Evolutionary conservation across 441 rosid species (phyloP).

Genomic region (Adansonia rubrostipa): DNA sequence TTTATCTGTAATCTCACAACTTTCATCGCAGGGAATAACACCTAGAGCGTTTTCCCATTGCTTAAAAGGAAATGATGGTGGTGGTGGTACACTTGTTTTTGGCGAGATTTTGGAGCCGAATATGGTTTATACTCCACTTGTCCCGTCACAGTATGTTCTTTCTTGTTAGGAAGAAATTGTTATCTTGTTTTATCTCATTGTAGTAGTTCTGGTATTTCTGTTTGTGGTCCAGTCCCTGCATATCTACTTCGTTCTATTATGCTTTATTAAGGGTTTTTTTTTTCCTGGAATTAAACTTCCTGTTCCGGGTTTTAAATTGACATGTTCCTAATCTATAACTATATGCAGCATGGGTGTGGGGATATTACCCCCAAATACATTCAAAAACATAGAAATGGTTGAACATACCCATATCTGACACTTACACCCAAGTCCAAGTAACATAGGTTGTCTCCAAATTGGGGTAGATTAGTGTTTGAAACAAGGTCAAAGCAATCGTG

Average conservation of each 20-base stretch:
- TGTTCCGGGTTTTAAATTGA: too few species aligned
- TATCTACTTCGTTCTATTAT: too few species aligned
- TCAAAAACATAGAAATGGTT: too few species aligned
- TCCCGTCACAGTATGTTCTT: slow-evolving; percentile 67
- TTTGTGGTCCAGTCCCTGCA: too few species aligned
- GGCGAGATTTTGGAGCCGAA: slow-evolving; percentile 86
- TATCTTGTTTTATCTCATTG: slow-evolving; percentile 1
- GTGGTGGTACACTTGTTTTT: slow-evolving; percentile 89
- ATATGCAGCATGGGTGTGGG: too few species aligned
- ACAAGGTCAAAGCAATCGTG: neutral
- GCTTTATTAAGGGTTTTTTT: too few species aligned
- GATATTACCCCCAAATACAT: too few species aligned
- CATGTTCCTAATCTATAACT: too few species aligned
- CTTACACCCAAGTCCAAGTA: too few species aligned
- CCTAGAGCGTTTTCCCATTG: slow-evolving; percentile 43
- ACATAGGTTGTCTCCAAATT: neutral
- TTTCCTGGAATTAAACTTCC: too few species aligned
- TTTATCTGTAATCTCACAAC: slow-evolving; percentile 84
- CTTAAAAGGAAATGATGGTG: slow-evolving; percentile 70
- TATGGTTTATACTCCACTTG: slow-evolving; percentile 83
- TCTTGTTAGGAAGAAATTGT: neutral
- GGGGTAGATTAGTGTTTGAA: neutral
- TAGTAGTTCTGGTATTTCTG: neutral
- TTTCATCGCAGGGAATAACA: slow-evolving; percentile 74
- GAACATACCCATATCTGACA: too few species aligned